Evolutionary conservation across 345 rosid genomes (phyloP).

Genomic region (Gossypium longicalyx): DNA sequence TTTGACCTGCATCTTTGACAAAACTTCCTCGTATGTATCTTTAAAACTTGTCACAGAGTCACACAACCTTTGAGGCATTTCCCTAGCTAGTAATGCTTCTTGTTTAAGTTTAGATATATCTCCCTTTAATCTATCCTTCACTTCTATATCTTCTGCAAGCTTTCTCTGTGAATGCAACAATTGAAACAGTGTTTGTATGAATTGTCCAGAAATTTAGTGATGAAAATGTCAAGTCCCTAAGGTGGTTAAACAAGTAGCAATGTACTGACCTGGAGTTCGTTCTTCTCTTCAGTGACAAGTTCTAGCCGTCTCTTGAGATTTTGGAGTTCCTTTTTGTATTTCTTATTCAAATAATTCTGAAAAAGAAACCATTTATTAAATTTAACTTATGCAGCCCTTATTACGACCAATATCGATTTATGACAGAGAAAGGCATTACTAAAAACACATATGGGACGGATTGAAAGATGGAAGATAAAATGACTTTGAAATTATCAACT

Average conservation of each 20-base stretch:
- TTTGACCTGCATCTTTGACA: constrained; percentile 55
- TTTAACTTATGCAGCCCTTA: not conserved
- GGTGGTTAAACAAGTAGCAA: not conserved
- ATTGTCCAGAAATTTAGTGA: not conserved
- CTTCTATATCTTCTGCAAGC: constrained; percentile 43
- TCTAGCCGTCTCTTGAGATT: constrained; percentile 58
- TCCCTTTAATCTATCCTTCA: constrained; percentile 43
- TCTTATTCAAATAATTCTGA: constrained; percentile 37
- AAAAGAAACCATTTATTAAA: not conserved
- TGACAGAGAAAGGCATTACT: not conserved
- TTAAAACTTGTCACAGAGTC: constrained; percentile 49
- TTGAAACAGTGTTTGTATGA: constrained; percentile 1
- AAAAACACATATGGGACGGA: not conserved
- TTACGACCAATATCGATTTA: not conserved
- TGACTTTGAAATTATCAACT: constrained; percentile 32
- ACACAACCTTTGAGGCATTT: constrained; percentile 46
- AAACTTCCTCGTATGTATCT: constrained; percentile 45
- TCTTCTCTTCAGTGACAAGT: constrained; percentile 49
- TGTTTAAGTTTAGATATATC: constrained; percentile 61
- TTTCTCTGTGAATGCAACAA: constrained; percentile 43
- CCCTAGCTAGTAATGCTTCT: constrained; percentile 35
- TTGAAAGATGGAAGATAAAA: not conserved
- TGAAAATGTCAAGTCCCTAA: not conserved
- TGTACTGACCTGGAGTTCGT: constrained; percentile 61
- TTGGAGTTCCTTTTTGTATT: constrained; percentile 40